These are phyloP conservation scores for Phytopythium oedochilum DNA, from an alignment of 352 stramenopile genomes.

Conservation along the genomic window DNA sequence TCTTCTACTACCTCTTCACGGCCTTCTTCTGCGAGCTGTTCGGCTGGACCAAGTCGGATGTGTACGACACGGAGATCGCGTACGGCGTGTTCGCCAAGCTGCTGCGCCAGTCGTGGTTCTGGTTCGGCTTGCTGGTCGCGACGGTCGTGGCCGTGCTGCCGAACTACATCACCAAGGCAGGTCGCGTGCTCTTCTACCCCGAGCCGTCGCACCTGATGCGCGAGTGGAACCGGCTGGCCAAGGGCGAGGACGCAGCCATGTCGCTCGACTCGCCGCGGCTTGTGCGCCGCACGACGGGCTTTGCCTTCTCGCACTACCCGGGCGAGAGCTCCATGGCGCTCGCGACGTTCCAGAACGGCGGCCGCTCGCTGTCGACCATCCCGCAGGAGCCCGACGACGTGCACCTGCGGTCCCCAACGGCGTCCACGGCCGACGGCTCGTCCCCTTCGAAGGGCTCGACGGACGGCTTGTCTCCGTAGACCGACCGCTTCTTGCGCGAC, in stretches of 20 bases:
- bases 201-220: conserved; percentile 88
- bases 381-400: not conserved
- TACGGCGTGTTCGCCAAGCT: conserved; percentile 68
- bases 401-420: conserved; percentile 3
- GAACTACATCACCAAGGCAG: conserved; percentile 86
- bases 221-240: conserved; percentile 86
- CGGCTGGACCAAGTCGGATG: conserved; percentile 62
- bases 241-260: conserved; percentile 55
- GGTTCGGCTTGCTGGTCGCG: conserved; percentile 66
- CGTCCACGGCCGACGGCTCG: conserved; percentile 9
- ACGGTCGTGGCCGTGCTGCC: conserved; percentile 59
- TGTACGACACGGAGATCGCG: conserved; percentile 77
- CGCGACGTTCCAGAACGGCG: conserved; percentile 23
- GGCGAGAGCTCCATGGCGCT: conserved; percentile 76
- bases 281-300: conserved; percentile 81
- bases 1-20: conserved; percentile 87
- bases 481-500: too few relatives aligned
- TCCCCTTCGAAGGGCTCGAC: conserved; percentile 9
- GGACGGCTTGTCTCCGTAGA: conserved; percentile 2
- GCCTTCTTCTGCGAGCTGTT: conserved; percentile 81
- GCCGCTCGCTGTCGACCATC: conserved; percentile 10
- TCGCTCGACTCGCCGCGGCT: conserved; percentile 65
- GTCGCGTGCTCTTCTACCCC: conserved; percentile 83
- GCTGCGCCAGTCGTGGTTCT: conserved; percentile 74
- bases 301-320: conserved; percentile 81